Conservation (phyloP, 2,329 filamentous ascomycete genomes). For the Hortaea sp. region DNA sequence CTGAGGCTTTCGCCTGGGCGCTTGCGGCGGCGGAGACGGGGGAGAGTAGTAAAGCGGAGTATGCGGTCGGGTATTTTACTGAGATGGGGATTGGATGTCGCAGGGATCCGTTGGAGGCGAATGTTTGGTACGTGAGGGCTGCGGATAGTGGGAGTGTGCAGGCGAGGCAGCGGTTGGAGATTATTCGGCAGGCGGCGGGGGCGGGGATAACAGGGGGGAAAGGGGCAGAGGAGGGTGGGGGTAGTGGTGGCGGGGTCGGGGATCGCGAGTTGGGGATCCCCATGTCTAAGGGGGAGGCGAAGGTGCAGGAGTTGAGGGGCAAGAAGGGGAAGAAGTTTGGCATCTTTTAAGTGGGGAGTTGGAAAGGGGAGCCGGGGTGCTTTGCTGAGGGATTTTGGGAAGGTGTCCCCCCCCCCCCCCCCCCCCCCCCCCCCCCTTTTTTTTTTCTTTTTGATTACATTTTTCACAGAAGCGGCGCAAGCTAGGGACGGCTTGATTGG, state of each 20-base stretch:
- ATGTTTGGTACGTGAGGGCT: slow-evolving; percentile 96
- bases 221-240: no score
- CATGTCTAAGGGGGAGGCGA: slow-evolving; percentile 24
- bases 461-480: no score
- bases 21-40: slow-evolving; percentile 49
- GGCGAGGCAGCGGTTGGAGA: slow-evolving; percentile 74
- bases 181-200: slow-evolving; percentile 73
- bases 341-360: slow-evolving; percentile 17
- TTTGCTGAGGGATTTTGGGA: not conserved
- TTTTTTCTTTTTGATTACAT: not conserved
- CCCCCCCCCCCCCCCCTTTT: no score
- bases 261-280: slow-evolving; percentile 18
- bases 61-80: slow-evolving; percentile 92
- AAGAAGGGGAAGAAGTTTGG: slow-evolving; percentile 23
- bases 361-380: not conserved
- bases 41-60: slow-evolving; percentile 67
- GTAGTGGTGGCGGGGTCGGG: slow-evolving; percentile 23
- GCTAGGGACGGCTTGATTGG: not conserved
- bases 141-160: slow-evolving; percentile 85
- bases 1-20: slow-evolving; percentile 95
- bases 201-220: slow-evolving; percentile 15
- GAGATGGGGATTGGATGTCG: slow-evolving; percentile 97
- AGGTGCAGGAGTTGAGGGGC: slow-evolving; percentile 20
- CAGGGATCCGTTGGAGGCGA: slow-evolving; percentile 88
- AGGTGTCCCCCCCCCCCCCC: no score